Evolutionary conservation across 768 basidiomycete species (phyloP).

Genomic region (Agaricus sinodeliciosus): DNA sequence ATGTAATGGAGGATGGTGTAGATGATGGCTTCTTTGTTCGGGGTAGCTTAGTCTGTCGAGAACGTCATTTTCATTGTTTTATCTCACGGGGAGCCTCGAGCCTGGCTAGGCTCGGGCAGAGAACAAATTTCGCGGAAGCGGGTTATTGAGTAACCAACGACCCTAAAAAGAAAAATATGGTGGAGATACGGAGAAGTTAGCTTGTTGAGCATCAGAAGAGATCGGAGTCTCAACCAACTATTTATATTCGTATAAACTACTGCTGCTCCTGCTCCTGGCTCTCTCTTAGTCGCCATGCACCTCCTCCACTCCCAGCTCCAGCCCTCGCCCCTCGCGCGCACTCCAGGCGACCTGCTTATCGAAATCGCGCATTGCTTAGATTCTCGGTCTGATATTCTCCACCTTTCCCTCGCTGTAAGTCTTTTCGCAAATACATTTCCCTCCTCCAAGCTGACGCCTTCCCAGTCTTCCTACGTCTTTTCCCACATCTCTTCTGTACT

Average conservation of each 20-base stretch:
- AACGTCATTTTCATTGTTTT: too few species aligned
- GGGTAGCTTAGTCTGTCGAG: too few species aligned
- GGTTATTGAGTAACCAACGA: too few species aligned
- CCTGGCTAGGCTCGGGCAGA: too few species aligned
- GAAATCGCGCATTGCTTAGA: constrained; percentile 55
- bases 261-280: background rate
- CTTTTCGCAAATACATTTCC: background rate
- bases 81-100: too few species aligned
- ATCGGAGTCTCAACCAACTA: constrained; percentile 2
- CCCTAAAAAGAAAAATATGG: background rate
- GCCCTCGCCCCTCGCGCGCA: constrained; percentile 12
- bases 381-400: constrained; percentile 47
- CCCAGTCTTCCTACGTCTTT: constrained; percentile 51
- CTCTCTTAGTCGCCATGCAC: background rate
- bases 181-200: constrained; percentile 1
- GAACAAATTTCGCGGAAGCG: too few species aligned
- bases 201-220: background rate
- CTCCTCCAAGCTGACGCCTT: background rate
- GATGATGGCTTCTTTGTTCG: too few species aligned
- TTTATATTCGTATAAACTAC: too few species aligned
- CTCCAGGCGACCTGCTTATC: constrained; percentile 59
- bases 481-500: constrained; percentile 47
- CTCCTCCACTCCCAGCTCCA: constrained; percentile 1
- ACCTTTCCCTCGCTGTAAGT: constrained; percentile 55
- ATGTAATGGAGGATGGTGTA: too few species aligned